Base-by-base conservation (phyloP, 257 asterid genomes). In the Mitragyna speciosa region DNA sequence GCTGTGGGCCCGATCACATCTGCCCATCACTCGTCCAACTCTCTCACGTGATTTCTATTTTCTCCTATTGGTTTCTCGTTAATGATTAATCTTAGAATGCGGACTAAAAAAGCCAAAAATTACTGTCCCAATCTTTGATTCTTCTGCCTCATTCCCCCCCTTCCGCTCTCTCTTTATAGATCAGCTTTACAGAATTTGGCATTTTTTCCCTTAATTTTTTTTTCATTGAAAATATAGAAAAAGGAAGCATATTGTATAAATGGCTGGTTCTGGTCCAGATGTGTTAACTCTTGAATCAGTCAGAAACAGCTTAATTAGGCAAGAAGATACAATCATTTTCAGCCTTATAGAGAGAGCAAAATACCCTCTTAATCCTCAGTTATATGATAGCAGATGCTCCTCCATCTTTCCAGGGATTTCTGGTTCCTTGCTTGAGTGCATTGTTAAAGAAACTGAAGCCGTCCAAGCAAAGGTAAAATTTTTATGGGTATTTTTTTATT, bases 311-410 rank as follows among this genome's bases (percentile, higher is more conserved):
- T 82, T 95, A 87, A 83, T 92, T 15, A 79, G 98, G 59, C 92
- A 89, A 79, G 99, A 95, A 83, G 99, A 95, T 70, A 89, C 92
- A 72, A 92, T 95, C 30, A 82, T 93, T 78, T 93, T 93, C 85
- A 76, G 86, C 80, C 89, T 95, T 30, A 89, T 93, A 0, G 98
- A 93, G 86, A 91, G 99, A 84, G 92, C 97, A 5, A 92, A 82
- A 73, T 88, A 73, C 68, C 96, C 92, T 0, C 58, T 72, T 0
- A 89, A 82, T 83, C 70, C 92, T 10, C 77, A 77, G 17, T 64
- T 93, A 71, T 95, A 95, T 83, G 83, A 83, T 22, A 72, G 72
- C 15, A 33, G 36, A 12, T 6, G 67, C 41, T 36, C 41, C 15
- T 36, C 41, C 15, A 45, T 51, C 6, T 7, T 72, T 74, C 87